A percentile compares a stretch with the other conserved stretches of the same genome.
These are phyloP conservation scores for Vachellia collinsii DNA, from an alignment of 306 rosid genomes.

Conservation along the genomic window DNA sequence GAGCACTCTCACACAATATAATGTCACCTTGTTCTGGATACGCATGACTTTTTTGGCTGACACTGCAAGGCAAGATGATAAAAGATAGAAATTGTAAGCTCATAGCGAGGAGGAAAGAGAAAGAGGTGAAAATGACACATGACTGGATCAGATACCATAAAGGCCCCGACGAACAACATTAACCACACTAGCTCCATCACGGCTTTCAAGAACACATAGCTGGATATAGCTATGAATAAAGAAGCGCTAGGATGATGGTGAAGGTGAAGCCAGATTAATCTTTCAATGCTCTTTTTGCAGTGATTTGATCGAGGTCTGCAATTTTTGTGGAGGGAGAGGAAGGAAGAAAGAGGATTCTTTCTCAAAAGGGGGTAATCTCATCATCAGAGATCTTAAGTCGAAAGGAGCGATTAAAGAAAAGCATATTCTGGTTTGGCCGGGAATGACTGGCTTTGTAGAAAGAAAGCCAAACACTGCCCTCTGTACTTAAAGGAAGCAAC, in stretches of 20 bases:
- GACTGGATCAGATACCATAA: constrained; percentile 87
- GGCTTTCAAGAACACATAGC: constrained; percentile 27
- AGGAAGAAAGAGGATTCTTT: constrained; percentile 42
- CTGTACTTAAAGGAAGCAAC: constrained; percentile 47
- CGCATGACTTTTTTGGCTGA: constrained; percentile 71
- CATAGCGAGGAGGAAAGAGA: constrained; percentile 31
- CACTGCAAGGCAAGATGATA: constrained; percentile 70
- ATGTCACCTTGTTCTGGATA: constrained; percentile 47
- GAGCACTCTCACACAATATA: constrained; percentile 47
- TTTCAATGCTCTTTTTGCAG: constrained; percentile 40
- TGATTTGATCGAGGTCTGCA: constrained; percentile 30
- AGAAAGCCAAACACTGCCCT: constrained; percentile 50
- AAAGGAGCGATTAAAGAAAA: constrained; percentile 26
- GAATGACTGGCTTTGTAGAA: constrained; percentile 42
- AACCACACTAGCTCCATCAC: constrained; percentile 24
- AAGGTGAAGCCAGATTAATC: neutral
- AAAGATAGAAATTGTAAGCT: constrained; percentile 61
- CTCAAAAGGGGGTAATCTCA: constrained; percentile 50
- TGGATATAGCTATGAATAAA: constrained; percentile 32
- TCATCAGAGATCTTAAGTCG: constrained; percentile 47
- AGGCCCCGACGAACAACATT: constrained; percentile 49
- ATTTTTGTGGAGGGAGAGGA: constrained; percentile 11
- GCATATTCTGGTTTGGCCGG: constrained; percentile 38
- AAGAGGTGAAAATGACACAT: constrained; percentile 76
- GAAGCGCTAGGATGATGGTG: constrained; percentile 13